A percentile compares a stretch with the other conserved stretches of the same genome.
Conservation (phyloP, 2,329 filamentous ascomycete species). For the Aureobasidium sp. region DNA sequence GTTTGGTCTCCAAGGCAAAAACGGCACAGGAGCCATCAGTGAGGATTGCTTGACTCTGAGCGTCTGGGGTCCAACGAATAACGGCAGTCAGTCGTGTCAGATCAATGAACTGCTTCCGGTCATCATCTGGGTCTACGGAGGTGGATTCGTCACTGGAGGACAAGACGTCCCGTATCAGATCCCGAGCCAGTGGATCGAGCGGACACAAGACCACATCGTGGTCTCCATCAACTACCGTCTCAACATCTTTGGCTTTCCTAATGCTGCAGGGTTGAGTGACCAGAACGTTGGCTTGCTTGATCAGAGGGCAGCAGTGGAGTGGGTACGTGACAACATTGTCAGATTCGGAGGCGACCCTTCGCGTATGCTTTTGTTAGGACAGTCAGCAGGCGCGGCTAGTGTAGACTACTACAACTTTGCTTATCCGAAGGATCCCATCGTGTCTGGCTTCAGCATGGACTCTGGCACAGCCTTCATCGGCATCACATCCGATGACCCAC, state of each 20-base stretch:
- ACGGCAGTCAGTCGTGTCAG: conserved; percentile 9
- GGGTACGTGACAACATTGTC: conserved; percentile 45
- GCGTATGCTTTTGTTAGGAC: conserved; percentile 24
- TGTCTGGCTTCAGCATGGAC: conserved; percentile 40
- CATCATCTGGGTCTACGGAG: conserved; percentile 43
- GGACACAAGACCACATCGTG: conserved; percentile 31
- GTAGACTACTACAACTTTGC: conserved; percentile 42
- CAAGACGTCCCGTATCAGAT: conserved; percentile 42
- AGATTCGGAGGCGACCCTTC: conserved; percentile 42
- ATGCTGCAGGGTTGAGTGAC: conserved; percentile 25
- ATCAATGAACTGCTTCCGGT: conserved; percentile 33
- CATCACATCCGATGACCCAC: conserved; percentile 22
- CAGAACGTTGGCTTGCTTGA: conserved; percentile 49
- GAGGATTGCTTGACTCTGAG: conserved; percentile 44
- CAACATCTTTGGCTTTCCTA: conserved; percentile 38
- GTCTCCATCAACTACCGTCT: conserved; percentile 35
- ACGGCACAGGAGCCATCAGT: conserved; percentile 24
- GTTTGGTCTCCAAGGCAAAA: conserved; percentile 26
- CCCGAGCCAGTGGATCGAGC: conserved; percentile 38
- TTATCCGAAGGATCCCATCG: conserved; percentile 43
- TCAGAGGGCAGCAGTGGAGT: conserved; percentile 46
- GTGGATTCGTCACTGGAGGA: conserved; percentile 40
- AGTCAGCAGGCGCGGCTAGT: conserved; percentile 24
- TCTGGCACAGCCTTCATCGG: conserved; percentile 38
- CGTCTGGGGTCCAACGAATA: conserved; percentile 37